Evolutionary conservation across 164 flowering plant species (phyloP).

Genomic region (Cinnamomum micranthum): DNA sequence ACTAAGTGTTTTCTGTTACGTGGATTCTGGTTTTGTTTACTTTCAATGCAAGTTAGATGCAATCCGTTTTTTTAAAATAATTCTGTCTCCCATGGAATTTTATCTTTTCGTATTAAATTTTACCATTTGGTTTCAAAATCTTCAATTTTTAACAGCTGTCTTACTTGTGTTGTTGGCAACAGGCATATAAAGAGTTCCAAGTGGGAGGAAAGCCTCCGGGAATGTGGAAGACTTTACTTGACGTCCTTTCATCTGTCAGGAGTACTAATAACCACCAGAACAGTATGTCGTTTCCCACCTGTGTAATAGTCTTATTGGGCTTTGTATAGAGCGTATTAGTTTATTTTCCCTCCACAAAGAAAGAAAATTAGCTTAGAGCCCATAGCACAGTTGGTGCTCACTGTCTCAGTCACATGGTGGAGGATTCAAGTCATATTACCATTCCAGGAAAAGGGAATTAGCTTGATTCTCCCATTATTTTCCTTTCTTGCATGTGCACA

Average conservation of each 20-base stretch:
- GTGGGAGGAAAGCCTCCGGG: conserved; percentile 78
- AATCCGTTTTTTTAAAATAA: no score
- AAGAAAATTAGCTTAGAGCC: background rate
- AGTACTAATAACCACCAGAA: conserved; percentile 35
- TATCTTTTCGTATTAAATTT: no score
- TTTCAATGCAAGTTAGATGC: background rate
- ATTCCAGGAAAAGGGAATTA: background rate
- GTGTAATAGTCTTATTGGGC: background rate
- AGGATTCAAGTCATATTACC: no score
- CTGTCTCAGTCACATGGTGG: no score
- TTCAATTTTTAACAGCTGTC: background rate
- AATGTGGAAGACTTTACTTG: conserved; percentile 66
- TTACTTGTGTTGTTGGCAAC: background rate
- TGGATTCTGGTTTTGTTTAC: no score
- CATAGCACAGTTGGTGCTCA: no score
- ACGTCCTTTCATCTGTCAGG: conserved; percentile 48
- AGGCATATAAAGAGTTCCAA: conserved; percentile 79
- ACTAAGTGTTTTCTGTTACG: background rate
- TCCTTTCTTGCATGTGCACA: background rate
- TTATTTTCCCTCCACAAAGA: background rate
- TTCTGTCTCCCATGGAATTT: no score
- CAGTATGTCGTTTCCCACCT: conserved; percentile 38
- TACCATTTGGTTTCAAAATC: background rate
- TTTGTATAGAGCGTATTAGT: background rate
- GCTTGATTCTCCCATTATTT: background rate